phyloP scores from a whole-genome alignment of 176 grass and related monocot genomes.

The Areca catechu region DNA sequence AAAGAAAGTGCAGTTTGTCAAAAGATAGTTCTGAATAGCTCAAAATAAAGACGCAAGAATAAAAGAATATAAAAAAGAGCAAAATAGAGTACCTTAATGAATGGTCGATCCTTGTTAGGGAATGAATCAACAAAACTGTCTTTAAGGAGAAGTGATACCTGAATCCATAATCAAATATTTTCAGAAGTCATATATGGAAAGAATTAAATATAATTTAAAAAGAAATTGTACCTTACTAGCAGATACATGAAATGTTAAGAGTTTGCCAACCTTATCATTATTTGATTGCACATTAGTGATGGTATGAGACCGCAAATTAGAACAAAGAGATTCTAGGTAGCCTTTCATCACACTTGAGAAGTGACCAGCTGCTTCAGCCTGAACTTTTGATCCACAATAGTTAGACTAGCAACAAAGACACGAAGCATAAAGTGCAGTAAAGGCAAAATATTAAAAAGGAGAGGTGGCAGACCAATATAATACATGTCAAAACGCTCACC shows the following conservation, averaged over 20 bases:
- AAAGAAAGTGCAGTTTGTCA: not conserved
- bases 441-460: no score
- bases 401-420: no score
- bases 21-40: not conserved
- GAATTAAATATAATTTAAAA: no score
- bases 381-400: not conserved
- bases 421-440: no score
- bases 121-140: slow-evolving; percentile 98
- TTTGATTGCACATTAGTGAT: slow-evolving; percentile 93
- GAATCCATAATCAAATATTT: slow-evolving; percentile 11
- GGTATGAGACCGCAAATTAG: slow-evolving; percentile 76
- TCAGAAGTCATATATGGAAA: no score
- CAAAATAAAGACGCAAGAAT: not conserved
- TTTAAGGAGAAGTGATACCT: slow-evolving; percentile 97
- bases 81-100: slow-evolving; percentile 58
- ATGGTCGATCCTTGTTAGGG: slow-evolving; percentile 53
- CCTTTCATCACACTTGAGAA: slow-evolving; percentile 58
- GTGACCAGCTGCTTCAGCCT: slow-evolving; percentile 72
- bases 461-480: no score
- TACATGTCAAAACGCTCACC: no score
- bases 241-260: not conserved
- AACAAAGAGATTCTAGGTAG: slow-evolving; percentile 94
- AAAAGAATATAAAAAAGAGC: not conserved
- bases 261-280: slow-evolving; percentile 78
- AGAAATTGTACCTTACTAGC: not conserved